A percentile compares a stretch with the other conserved stretches of the same genome.
Evolutionary conservation across 2,329 filamentous ascomycete genomes (phyloP).

Genomic region (Cordyceps javanica): DNA sequence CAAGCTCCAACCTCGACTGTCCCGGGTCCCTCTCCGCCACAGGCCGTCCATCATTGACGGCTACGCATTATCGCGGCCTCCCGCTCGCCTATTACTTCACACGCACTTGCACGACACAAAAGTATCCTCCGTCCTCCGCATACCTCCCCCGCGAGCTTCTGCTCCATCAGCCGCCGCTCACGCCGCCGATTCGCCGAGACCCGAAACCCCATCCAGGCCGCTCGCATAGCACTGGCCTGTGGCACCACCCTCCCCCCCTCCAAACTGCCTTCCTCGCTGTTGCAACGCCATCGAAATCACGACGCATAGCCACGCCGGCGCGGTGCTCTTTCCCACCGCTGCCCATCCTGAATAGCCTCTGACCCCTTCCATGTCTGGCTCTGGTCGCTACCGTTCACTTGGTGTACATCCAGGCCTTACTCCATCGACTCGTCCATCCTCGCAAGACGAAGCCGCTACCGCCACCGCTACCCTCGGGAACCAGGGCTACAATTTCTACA

Average conservation of each 20-base stretch:
- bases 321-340: background rate
- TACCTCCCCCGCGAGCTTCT: too few relatives aligned
- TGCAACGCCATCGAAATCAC: background rate
- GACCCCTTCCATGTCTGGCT: slow-evolving; percentile 1
- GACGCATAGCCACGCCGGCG: background rate
- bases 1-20: slow-evolving; percentile 2
- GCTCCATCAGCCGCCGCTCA: background rate
- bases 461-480: slow-evolving; percentile 28
- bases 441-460: background rate
- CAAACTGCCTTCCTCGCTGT: background rate
- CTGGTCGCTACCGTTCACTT: slow-evolving; percentile 6
- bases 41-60: slow-evolving; percentile 1
- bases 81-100: background rate
- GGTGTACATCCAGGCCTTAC: background rate
- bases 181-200: background rate
- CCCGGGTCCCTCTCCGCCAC: slow-evolving; percentile 4
- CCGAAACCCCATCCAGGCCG: background rate
- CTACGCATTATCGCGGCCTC: background rate
- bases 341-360: background rate
- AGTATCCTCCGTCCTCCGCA: background rate
- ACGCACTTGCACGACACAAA: background rate
- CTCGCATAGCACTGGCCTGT: background rate
- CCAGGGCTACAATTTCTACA: slow-evolving; percentile 43
- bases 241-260: background rate
- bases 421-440: background rate